Evolutionary conservation across 1,139 yeast genomes (phyloP), one percentile per base, ranked within the genome.

Genomic region (Yamadazyma pseudoaaseri): DNA sequence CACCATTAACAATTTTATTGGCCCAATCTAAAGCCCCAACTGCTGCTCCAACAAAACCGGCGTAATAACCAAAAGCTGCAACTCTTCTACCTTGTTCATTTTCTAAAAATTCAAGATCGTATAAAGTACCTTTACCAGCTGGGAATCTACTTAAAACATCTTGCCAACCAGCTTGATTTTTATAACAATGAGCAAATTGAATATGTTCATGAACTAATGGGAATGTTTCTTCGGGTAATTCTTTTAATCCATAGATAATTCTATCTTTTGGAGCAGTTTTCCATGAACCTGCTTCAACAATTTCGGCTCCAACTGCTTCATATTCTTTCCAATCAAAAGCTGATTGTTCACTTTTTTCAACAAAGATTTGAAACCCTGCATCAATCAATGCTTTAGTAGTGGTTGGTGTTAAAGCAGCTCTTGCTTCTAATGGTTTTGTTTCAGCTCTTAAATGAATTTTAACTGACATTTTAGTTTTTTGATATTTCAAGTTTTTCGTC

Each of bases 41-140:
- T 20, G 98, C 98, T 30, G 99, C 97, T 54, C 98, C 98, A 10
- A 97, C 98, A 57, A 94, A 92, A 16, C 98, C 98, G 30, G 99
- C 98, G 60, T 92, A 92, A 70, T 79, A 94, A 12, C 99, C 98
- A 58, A 92, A 92, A 10, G 98, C 98, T 31, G 98, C 99, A 26
- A 94, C 99, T 65, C 98, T 84, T 71, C 97, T 85, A 23, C 97
- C 97, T 56, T 79, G 81, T 49, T 86, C 97, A 58, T 92, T 87
- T 60, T 86, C 95, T 57, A 94, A 73, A 58, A 92, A 92, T 65
- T 94, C 99, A 49, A 92, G 70, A 60, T 94, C 98, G 59, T 92
- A 92, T 47, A 92, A 75, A 8, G 78, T 74, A 49, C 98, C 97
- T 39, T 84, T 78, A 30, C 99, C 99, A 29, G 76, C 81, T 36